Percentiles rank a stretch among this genome's conserved stretches.
Evolutionary conservation across 495 filamentous ascomycete genomes (phyloP).

Genomic region (Delitschia confertaspora): DNA sequence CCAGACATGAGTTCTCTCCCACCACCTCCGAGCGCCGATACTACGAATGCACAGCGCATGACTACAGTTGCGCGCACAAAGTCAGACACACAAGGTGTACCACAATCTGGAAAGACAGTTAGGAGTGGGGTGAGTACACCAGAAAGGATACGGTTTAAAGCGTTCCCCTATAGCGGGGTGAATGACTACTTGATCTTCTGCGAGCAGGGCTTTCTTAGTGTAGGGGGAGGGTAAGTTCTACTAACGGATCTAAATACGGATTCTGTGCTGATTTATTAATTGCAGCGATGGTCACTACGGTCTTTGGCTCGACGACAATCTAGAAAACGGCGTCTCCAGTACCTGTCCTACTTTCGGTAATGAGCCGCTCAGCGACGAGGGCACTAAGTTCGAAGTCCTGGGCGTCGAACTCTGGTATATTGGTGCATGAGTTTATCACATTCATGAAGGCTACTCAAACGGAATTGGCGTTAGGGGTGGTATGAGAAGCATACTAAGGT

Average conservation of each 20-base stretch:
- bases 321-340: conserved; percentile 77
- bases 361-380: conserved; percentile 88
- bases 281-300: conserved; percentile 77
- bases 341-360: conserved; percentile 88
- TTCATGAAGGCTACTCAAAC: too few relatives aligned
- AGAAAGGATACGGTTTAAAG: conserved; percentile 81
- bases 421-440: conserved; percentile 33
- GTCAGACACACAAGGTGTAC: conserved; percentile 24
- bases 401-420: conserved; percentile 92
- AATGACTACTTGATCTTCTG: conserved; percentile 97
- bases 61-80: conserved; percentile 51
- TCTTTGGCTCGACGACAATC: conserved; percentile 81
- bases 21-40: conserved; percentile 68
- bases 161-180: conserved; percentile 88
- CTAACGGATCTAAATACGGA: conserved; percentile 2
- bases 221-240: conserved; percentile 64
- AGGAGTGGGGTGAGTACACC: conserved; percentile 37
- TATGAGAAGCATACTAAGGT: too few relatives aligned
- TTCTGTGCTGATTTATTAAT: conserved; percentile 1
- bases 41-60: conserved; percentile 57
- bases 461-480: too few relatives aligned
- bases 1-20: conserved; percentile 49
- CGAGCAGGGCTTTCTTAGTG: conserved; percentile 71
- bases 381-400: conserved; percentile 82
- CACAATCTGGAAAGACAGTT: conserved; percentile 30